Percentiles rank a stretch among this genome's conserved stretches.
Conservation (phyloP, 495 filamentous ascomycete genomes). For the Neurospora sp. region DNA sequence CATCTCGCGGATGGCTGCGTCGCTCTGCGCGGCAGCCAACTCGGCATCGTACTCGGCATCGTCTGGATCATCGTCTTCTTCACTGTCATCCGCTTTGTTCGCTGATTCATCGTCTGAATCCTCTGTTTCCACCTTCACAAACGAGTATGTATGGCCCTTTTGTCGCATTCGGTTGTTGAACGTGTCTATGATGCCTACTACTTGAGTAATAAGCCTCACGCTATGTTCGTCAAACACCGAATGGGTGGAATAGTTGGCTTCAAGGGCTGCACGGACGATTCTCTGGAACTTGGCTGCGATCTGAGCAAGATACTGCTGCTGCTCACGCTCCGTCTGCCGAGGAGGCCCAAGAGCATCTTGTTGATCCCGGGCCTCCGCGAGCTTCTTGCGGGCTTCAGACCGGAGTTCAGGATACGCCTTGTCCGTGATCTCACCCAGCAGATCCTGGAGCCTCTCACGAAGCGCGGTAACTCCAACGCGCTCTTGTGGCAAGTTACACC, state of each 20-base stretch:
- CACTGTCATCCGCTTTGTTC: neutral
- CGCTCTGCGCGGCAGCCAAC: no score
- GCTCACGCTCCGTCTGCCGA: slow-evolving; percentile 31
- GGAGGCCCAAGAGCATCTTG: slow-evolving; percentile 33
- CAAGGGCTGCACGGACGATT: slow-evolving; percentile 27
- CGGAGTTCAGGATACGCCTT: slow-evolving; percentile 40
- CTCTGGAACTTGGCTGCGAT: slow-evolving; percentile 34
- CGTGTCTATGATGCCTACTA: slow-evolving; percentile 24
- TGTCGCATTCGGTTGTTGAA: slow-evolving; percentile 8
- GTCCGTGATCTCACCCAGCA: slow-evolving; percentile 33
- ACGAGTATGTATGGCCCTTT: neutral
- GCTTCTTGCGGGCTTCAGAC: slow-evolving; percentile 29
- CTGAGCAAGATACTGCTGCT: slow-evolving; percentile 31
- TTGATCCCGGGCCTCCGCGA: slow-evolving; percentile 21
- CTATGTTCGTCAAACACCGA: slow-evolving; percentile 19
- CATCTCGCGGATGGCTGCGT: no score
- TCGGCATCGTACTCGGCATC: no score
- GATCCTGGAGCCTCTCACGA: slow-evolving; percentile 27
- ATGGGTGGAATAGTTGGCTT: slow-evolving; percentile 31
- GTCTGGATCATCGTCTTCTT: no score
- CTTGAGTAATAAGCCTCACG: slow-evolving; percentile 26
- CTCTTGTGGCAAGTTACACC: slow-evolving; percentile 34
- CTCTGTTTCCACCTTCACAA: neutral
- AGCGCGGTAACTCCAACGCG: slow-evolving; percentile 42
- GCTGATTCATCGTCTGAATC: neutral